Conservation (phyloP, 2,329 filamentous ascomycete genomes). For the Byssothecium circinans region DNA sequence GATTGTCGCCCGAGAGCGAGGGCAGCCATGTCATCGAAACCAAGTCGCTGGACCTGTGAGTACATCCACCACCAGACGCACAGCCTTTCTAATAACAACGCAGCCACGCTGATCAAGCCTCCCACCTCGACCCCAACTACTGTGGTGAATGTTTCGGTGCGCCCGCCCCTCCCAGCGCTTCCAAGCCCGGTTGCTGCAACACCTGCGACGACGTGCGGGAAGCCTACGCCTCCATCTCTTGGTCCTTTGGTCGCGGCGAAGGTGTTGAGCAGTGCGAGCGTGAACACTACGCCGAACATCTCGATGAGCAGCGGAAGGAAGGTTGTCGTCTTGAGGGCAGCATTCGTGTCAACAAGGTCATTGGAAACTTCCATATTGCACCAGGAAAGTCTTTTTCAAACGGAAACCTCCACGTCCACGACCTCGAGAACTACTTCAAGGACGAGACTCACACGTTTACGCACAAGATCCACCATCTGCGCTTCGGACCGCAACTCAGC, state of each 20-base stretch:
- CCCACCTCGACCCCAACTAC: slow-evolving; percentile 87
- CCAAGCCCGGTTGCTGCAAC: slow-evolving; percentile 90
- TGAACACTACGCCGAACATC: slow-evolving; percentile 87
- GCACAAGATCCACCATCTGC: slow-evolving; percentile 83
- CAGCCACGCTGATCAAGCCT: slow-evolving; percentile 67
- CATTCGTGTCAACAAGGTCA: slow-evolving; percentile 94
- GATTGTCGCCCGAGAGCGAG: slow-evolving; percentile 70
- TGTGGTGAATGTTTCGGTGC: slow-evolving; percentile 94
- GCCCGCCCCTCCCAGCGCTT: slow-evolving; percentile 66
- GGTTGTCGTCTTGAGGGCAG: slow-evolving; percentile 92
- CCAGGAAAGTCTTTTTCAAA: slow-evolving; percentile 95
- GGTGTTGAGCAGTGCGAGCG: slow-evolving; percentile 92
- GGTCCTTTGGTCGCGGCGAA: slow-evolving; percentile 92
- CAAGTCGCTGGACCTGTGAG: slow-evolving; percentile 44
- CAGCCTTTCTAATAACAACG: slow-evolving; percentile 8
- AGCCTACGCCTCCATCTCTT: slow-evolving; percentile 84
- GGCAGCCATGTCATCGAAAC: slow-evolving; percentile 61
- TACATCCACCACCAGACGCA: slow-evolving; percentile 1
- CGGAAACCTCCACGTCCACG: slow-evolving; percentile 96
- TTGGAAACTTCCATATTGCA: slow-evolving; percentile 98
- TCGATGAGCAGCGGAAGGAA: slow-evolving; percentile 85
- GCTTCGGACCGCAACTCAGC: slow-evolving; percentile 90
- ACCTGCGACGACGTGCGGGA: slow-evolving; percentile 96
- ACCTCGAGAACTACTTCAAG: slow-evolving; percentile 93
- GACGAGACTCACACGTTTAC: slow-evolving; percentile 80